A percentile compares a stretch with the other conserved stretches of the same genome.
These are phyloP conservation scores for Pelargonium citronellum DNA, from an alignment of 441 rosid genomes.

Conservation along the genomic window DNA sequence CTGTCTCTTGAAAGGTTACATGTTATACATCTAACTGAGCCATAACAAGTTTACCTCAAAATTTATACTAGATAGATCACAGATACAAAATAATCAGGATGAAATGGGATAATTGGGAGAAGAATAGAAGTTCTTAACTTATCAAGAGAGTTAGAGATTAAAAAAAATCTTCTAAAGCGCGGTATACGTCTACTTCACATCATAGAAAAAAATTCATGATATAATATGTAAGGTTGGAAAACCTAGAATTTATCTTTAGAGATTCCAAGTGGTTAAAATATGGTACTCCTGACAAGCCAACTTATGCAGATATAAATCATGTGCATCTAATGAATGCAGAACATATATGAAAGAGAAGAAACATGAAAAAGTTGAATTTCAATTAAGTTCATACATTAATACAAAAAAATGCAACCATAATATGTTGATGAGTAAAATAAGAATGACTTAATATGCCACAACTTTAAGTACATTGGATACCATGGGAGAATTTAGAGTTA, in stretches of 20 bases:
- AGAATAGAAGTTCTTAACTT: neutral
- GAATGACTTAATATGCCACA: conserved; percentile 7
- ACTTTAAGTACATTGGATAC: neutral
- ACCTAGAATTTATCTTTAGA: neutral
- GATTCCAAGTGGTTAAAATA: neutral
- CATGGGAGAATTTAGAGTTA: conserved; percentile 18
- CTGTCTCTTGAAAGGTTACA: conserved; percentile 1
- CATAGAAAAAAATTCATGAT: neutral
- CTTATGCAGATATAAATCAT: neutral
- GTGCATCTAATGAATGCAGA: neutral
- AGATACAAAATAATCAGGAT: neutral
- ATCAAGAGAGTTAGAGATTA: neutral
- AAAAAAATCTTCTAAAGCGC: neutral
- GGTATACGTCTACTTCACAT: neutral
- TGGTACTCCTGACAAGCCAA: neutral
- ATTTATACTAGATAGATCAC: neutral
- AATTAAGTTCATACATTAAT: neutral
- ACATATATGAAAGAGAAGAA: neutral
- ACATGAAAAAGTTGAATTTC: neutral
- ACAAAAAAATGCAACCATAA: neutral
- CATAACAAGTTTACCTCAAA: neutral
- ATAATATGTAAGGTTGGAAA: neutral
- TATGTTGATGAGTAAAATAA: neutral
- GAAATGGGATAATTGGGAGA: neutral
- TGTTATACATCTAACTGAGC: neutral